Conservation (phyloP, 2,329 filamentous ascomycete genomes). For the Gaeumannomyces sp. region DNA sequence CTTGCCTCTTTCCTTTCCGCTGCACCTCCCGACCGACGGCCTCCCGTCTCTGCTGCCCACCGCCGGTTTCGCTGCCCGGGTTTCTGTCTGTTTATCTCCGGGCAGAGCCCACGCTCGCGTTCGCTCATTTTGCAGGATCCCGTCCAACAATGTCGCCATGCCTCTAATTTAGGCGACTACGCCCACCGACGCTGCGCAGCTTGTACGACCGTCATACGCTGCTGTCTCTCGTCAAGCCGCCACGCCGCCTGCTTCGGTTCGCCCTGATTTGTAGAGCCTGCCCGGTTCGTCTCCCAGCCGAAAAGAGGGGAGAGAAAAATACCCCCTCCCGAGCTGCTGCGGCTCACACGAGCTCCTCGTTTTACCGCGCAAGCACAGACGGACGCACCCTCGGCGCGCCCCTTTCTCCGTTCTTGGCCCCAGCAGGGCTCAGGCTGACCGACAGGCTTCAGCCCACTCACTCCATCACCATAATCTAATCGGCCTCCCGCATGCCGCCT, state of each 20-base stretch:
- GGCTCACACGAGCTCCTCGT: not conserved
- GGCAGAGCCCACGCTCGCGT: not conserved
- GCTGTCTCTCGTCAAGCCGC: not conserved
- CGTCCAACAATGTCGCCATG: not conserved
- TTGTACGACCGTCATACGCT: not conserved
- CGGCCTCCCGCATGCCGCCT: conserved; percentile 5
- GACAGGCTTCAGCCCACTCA: not conserved
- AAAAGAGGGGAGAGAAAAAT: too few species aligned
- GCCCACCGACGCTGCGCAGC: not conserved
- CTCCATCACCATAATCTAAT: conserved; percentile 1
- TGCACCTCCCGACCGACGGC: conserved; percentile 1
- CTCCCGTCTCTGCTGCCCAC: not conserved
- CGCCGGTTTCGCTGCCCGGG: not conserved
- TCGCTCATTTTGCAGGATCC: not conserved
- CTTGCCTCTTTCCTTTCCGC: not conserved
- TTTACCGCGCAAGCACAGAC: not conserved
- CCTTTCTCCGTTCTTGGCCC: not conserved
- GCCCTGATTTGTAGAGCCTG: not conserved
- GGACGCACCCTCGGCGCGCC: not conserved
- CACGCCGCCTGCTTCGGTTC: too few species aligned
- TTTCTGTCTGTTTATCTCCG: not conserved
- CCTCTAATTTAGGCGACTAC: not conserved
- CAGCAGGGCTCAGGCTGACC: conserved; percentile 7
- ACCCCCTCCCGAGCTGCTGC: not conserved
- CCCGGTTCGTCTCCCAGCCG: not conserved